Percentiles rank a stretch among this genome's conserved stretches.
Evolutionary conservation across 768 basidiomycete species (phyloP).

Genomic region (Symmetrospora coprosmae): DNA sequence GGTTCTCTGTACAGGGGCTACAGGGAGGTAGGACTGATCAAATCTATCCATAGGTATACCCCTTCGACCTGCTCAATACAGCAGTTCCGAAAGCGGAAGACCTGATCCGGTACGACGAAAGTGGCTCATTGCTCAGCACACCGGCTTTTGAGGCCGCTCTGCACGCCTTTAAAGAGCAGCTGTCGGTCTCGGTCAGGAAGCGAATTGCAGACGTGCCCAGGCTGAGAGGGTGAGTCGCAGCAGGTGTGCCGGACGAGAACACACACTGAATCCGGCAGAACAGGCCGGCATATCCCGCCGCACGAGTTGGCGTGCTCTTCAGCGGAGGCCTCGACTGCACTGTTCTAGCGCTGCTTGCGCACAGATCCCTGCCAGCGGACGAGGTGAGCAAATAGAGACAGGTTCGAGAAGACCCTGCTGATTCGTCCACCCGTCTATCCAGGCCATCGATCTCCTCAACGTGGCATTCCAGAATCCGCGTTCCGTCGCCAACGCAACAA

Average conservation of each 20-base stretch:
- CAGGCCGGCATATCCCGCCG: slow-evolving; percentile 24
- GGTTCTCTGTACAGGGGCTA: too few species aligned
- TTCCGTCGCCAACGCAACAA: slow-evolving; percentile 48
- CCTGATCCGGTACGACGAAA: not conserved
- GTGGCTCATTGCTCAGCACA: not conserved
- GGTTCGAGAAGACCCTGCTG: not conserved
- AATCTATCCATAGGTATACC: too few species aligned
- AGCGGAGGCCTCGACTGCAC: slow-evolving; percentile 94
- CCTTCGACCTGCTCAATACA: slow-evolving; percentile 29
- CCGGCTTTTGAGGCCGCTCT: not conserved
- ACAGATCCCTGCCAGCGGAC: slow-evolving; percentile 42
- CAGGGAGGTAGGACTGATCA: too few species aligned
- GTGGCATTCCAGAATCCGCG: slow-evolving; percentile 64
- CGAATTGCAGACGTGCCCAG: slow-evolving; percentile 23
- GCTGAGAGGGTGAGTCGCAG: not conserved
- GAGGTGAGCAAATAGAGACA: slow-evolving; percentile 10
- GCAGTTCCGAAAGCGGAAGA: slow-evolving; percentile 34
- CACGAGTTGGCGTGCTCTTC: slow-evolving; percentile 67
- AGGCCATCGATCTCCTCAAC: slow-evolving; percentile 27
- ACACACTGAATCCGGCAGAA: not conserved
- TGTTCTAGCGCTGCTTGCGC: slow-evolving; percentile 61
- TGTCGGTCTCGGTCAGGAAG: slow-evolving; percentile 22
- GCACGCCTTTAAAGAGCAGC: slow-evolving; percentile 28
- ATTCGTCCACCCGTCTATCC: not conserved
- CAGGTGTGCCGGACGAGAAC: not conserved